A percentile compares a stretch with the other conserved stretches of the same genome.
Conservation (phyloP, 768 basidiomycete species). For the Tulasnella sp. region DNA sequence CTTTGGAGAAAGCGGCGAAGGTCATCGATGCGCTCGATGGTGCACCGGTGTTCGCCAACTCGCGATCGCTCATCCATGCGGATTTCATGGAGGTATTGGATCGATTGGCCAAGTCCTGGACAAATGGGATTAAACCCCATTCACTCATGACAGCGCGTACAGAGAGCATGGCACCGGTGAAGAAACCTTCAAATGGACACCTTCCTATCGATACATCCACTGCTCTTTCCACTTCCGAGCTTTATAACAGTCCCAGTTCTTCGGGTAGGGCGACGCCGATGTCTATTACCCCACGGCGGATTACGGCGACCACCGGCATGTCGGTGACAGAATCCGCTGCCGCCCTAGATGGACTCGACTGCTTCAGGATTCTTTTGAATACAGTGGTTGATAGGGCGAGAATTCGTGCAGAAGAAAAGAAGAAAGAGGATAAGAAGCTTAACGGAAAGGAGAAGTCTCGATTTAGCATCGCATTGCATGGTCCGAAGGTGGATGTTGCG, state of each 20-base stretch:
- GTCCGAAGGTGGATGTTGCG: constrained; percentile 74
- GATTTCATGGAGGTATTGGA: constrained; percentile 82
- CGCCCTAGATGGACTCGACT: constrained; percentile 50
- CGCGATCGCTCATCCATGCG: constrained; percentile 81
- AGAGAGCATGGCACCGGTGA: constrained; percentile 18
- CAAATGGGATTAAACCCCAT: constrained; percentile 35
- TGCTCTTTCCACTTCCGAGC: constrained; percentile 18
- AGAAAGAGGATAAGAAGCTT: constrained; percentile 38
- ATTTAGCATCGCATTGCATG: constrained; percentile 76
- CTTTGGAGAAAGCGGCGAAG: constrained; percentile 54
- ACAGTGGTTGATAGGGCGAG: constrained; percentile 57
- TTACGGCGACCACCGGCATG: background rate
- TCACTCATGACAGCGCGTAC: constrained; percentile 11
- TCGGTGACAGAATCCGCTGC: constrained; percentile 25
- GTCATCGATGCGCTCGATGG: constrained; percentile 78
- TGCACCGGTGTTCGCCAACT: constrained; percentile 78
- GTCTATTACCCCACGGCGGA: background rate
- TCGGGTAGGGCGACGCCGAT: constrained; percentile 1
- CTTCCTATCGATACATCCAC: constrained; percentile 16
- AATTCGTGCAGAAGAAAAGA: constrained; percentile 42
- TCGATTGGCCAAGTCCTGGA: constrained; percentile 70
- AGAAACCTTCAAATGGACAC: constrained; percentile 14
- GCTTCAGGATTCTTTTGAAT: constrained; percentile 58
- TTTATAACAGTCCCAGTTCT: background rate
- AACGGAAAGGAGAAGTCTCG: constrained; percentile 42